These are phyloP conservation scores for Coemansia sp. DNA, from an alignment of 192 early-diverging fungal species.

Conservation along the genomic window DNA sequence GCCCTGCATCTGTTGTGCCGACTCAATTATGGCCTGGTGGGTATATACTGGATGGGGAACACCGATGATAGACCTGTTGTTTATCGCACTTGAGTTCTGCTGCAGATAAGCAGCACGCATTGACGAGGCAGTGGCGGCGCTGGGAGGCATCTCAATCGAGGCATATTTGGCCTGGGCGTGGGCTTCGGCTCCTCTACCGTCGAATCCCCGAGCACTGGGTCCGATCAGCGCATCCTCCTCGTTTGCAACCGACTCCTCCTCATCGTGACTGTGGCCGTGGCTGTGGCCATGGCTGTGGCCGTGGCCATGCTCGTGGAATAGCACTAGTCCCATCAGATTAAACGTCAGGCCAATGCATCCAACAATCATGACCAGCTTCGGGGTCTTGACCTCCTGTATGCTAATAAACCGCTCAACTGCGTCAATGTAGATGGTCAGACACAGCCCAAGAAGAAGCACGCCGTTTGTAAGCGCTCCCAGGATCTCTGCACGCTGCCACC, in stretches of 20 bases:
- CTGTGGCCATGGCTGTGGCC: conserved; percentile 59
- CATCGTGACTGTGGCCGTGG: conserved; percentile 34
- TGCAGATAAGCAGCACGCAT: conserved; percentile 7
- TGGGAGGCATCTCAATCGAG: conserved; percentile 18
- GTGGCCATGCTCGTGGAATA: conserved; percentile 79
- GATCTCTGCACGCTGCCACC: conserved; percentile 89
- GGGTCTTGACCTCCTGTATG: conserved; percentile 68
- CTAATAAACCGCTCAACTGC: conserved; percentile 80
- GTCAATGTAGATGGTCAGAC: conserved; percentile 85
- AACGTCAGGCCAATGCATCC: conserved; percentile 73
- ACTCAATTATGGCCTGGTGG: conserved; percentile 56
- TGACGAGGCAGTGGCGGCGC: background rate
- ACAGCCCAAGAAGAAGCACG: conserved; percentile 86
- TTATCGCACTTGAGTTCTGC: conserved; percentile 27
- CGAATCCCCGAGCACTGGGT: background rate
- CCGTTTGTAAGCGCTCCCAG: conserved; percentile 92
- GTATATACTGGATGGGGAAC: conserved; percentile 58
- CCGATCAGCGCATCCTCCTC: conserved; percentile 40
- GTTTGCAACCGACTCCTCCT: conserved; percentile 37
- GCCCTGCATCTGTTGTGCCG: conserved; percentile 46
- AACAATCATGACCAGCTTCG: conserved; percentile 73
- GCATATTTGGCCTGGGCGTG: conserved; percentile 21
- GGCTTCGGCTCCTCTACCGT: background rate
- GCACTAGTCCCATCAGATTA: conserved; percentile 77
- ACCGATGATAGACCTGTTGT: conserved; percentile 55